Base-by-base conservation (phyloP, 306 rosid species). In the Castanea sativa region DNA sequence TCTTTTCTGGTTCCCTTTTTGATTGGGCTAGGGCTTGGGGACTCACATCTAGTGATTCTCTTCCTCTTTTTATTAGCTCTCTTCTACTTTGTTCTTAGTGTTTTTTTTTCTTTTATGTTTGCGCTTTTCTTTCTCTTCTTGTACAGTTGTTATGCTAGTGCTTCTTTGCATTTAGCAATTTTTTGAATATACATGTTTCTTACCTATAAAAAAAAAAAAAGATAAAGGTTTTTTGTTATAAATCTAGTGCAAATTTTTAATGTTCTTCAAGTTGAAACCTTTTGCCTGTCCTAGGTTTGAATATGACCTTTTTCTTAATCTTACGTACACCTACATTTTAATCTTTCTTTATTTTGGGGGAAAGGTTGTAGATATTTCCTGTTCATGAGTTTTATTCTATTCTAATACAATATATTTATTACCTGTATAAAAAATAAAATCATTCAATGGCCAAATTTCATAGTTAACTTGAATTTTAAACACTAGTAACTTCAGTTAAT, bases 401-500 rank as follows among this genome's bases (percentile, higher is more conserved):
- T 67, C 23, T 67, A 35, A 19, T 35, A 4, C 19, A 67, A 35
- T 19, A 33, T 64, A 1, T 18, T 67, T 59, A 12, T 90, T 52
- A 23, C 67, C 67, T 23, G 94, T 92, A 9, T 59, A 10, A 23
- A 59, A 59, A 59, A 59, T 49, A 14, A 4, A 30, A 71, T 67
- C 49, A 20, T 43, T 53, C 10, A 55, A n/a, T 71, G 72, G 20
- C 18, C 76, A 68, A 25, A 59, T 76, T 33, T 74, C 49, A 63
- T 57, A 73, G 69, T 65, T 38, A 77, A 56, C 15, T 57, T 68
- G 57, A 79, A 68, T 35, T 77, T 63, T 70, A 63, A 59, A 68
- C 49, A 33, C 83, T 61, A 75, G 53, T 32, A 77, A 38, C 72
- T 58, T 73, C 15, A 81, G 72, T 80, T 80, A 63, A 83, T 85